Evolutionary conservation across 352 stramenopile species (phyloP), one percentile per base, ranked within the genome.

Genomic region (Phytopythium kandeliae): DNA sequence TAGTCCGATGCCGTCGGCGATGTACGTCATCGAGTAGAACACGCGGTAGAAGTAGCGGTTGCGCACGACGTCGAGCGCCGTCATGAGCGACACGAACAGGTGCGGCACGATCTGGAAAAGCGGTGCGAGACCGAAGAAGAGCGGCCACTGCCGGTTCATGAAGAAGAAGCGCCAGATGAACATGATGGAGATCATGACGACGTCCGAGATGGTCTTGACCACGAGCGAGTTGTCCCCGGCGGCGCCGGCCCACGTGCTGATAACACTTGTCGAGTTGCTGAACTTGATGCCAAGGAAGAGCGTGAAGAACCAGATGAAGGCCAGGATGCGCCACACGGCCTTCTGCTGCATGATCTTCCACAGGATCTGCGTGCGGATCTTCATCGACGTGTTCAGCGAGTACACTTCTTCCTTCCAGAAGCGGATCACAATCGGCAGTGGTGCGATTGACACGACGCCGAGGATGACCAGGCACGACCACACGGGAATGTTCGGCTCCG

Each of bases 261-360:
- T 57, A 25, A 74, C 64, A 28, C 46, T 48, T 7, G 48, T 67
- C 31, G 71, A 80, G 55, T 82, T 60, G 31, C 45, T 66, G 58
- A 87, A 87, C 48, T 71, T 72, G 50, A 85, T 72, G 33, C 63
- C 51, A 22, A 83, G 48, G 54, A 87, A 87, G 4, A 87, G 34
- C 31, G 57, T 73, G 53, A 82, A 87, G 51, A 82, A 65, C 42
- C 63, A 74, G 51, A 82, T 78, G 56, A 87, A 87, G 36, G 67
- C 69, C 15, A 88, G 56, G 50, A 85, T 77, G 24, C 68, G 69
- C 74, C 77, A 86, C 65, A 88, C 74, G 9, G 72, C 77, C 53
- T 86, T 85, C 57, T 88, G 77, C 61, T 85, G 69, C 64, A 85
- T 83, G 63, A 85, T 83, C 61, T 86, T 88, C 77, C 72, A 86